Base-by-base conservation (phyloP, 176 grass and related monocot species). In the bread wheat (Triticum aestivum) region DNA sequence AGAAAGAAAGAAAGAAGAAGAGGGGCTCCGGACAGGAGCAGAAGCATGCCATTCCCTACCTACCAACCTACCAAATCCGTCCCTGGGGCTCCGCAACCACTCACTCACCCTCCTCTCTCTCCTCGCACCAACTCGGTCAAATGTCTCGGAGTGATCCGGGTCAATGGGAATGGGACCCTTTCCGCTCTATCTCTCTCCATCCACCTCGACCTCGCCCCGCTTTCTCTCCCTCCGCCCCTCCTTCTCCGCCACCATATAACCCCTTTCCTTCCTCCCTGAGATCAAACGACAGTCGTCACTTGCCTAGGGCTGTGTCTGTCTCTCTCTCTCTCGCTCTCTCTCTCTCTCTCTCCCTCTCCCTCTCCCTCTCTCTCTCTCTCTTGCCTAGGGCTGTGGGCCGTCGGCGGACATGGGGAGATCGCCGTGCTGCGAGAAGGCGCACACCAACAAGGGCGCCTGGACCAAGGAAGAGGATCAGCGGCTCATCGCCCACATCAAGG, bases 371-470 rank as follows among this genome's bases (percentile, higher is more conserved):
- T 27, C 32, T 79, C 13, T 79, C 4, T 4, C 52, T 37, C 17
- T 71, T 23, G n/a, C 12, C 37, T 27, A 37, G 34, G 65, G 21
- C 6, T 0, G 70, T 5, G 35, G n/a, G 21, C 54, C 32, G 5
- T 23, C 27, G 51, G 49, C 27, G 0, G 2, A 45, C 39, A 95
- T 95, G 95, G 95, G 95, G 84, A 92, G 95, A 89, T 95, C 95
- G 10, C 91, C 95, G 58, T 98, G 95, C 69, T 98, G 95, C 86
- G 95, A 95, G 91, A 98, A 95, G 86, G 95, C 89, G 52, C 95
- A 93, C 82, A 95, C 91, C 29, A 98, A 98, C 91, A 98, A 95
- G 88, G 95, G 95, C 20, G 93, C 93, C 49, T 98, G 95, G 95
- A 95, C 91, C 6, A 98, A 93, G 82, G 95, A 98, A 61, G 95